A percentile compares a stretch with the other conserved stretches of the same genome.
phyloP scores from a whole-genome alignment of 129 eudicot genomes.

The Flaveria robusta region DNA sequence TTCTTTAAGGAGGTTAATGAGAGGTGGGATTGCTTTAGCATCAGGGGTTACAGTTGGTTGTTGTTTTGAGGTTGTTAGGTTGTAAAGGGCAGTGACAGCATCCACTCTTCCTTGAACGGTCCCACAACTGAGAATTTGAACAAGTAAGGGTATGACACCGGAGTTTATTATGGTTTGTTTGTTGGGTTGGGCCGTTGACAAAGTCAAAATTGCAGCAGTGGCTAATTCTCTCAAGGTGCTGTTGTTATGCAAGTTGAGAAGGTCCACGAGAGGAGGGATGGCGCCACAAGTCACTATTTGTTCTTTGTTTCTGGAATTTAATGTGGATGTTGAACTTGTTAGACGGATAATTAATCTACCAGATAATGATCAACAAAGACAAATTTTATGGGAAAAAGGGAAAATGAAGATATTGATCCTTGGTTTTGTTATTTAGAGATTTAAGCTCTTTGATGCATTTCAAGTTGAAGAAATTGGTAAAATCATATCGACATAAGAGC shows the following conservation, averaged over 20 bases:
- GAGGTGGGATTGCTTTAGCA: slow-evolving; percentile 63
- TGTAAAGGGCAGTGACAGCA: slow-evolving; percentile 75
- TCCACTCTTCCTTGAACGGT: slow-evolving; percentile 77
- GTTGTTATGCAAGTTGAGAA: slow-evolving; percentile 52
- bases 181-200: slow-evolving; percentile 67
- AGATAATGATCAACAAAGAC: background rate
- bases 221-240: slow-evolving; percentile 60
- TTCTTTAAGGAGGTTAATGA: slow-evolving; percentile 67
- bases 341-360: slow-evolving; percentile 11
- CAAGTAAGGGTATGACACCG: slow-evolving; percentile 61
- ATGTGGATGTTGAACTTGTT: slow-evolving; percentile 2
- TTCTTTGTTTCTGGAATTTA: slow-evolving; percentile 68
- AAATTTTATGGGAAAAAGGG: background rate
- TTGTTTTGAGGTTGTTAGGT: slow-evolving; percentile 47
- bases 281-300: slow-evolving; percentile 71
- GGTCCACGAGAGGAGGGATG: slow-evolving; percentile 74
- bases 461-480: slow-evolving; percentile 21
- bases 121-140: slow-evolving; percentile 69
- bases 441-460: slow-evolving; percentile 5
- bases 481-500: background rate
- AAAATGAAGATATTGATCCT: slow-evolving; percentile 11
- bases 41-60: slow-evolving; percentile 43
- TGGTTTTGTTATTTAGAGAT: background rate
- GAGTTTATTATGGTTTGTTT: slow-evolving; percentile 62
- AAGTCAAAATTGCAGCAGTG: slow-evolving; percentile 70